Evolutionary conservation across 2,329 filamentous ascomycete genomes (phyloP).

Genomic region (Fusarium lateritium): DNA sequence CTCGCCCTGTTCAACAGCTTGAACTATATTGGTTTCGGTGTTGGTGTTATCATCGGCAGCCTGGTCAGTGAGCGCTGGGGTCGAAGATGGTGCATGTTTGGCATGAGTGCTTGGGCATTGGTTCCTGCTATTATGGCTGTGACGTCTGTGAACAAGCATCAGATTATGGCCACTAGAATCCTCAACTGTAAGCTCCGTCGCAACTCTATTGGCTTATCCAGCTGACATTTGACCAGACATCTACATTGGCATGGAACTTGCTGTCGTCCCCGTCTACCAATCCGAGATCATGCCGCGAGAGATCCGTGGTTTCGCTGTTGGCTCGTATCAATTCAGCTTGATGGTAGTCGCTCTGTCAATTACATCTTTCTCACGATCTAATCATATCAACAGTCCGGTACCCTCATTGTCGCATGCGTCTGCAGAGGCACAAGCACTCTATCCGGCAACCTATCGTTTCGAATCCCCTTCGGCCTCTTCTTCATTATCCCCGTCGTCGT

Average conservation of each 20-base stretch:
- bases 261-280: conserved; percentile 52
- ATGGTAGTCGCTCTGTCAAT: conserved; percentile 18
- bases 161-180: conserved; percentile 41
- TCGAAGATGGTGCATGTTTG: conserved; percentile 49
- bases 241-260: conserved; percentile 42
- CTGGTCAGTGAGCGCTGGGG: conserved; percentile 42
- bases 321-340: conserved; percentile 53
- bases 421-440: conserved; percentile 39
- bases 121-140: conserved; percentile 34
- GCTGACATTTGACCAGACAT: conserved; percentile 4
- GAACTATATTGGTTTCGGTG: conserved; percentile 53
- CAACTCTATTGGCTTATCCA: neutral
- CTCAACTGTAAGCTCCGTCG: conserved; percentile 28
- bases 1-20: conserved; percentile 55
- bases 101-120: conserved; percentile 55
- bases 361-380: neutral
- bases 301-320: conserved; percentile 53
- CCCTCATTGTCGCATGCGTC: conserved; percentile 46
- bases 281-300: conserved; percentile 52
- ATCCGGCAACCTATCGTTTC: conserved; percentile 33
- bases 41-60: conserved; percentile 44
- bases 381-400: conserved; percentile 1
- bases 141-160: conserved; percentile 27
- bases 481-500: conserved; percentile 39
- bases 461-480: conserved; percentile 41